Evolutionary conservation across 495 filamentous ascomycete genomes (phyloP).

Genomic region (Aspergillus homomorphus): DNA sequence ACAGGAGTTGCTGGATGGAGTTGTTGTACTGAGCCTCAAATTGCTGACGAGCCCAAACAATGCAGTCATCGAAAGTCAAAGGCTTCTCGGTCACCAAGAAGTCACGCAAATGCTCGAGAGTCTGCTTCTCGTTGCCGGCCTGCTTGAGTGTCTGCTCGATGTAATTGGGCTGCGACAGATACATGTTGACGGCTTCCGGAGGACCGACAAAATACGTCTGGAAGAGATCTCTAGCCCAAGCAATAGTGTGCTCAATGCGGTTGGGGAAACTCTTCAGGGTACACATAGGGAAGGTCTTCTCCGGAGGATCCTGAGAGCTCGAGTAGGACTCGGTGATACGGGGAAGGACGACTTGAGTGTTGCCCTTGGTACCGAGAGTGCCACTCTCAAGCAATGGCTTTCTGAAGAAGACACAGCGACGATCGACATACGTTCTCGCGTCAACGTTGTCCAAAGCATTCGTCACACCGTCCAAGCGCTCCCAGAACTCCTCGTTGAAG

Average conservation of each 20-base stretch:
- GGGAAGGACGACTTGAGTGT: conserved; percentile 92
- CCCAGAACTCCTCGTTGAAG: conserved; percentile 96
- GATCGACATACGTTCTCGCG: conserved; percentile 94
- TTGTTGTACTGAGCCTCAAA: conserved; percentile 99
- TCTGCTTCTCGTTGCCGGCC: conserved; percentile 93
- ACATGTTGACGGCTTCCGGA: conserved; percentile 92
- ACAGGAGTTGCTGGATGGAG: conserved; percentile 91
- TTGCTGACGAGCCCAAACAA: conserved; percentile 86
- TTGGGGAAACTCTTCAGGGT: conserved; percentile 98
- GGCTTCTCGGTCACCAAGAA: conserved; percentile 93
- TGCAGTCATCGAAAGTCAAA: conserved; percentile 89
- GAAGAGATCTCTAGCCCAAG: conserved; percentile 95
- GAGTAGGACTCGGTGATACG: conserved; percentile 95
- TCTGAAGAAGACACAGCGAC: conserved; percentile 97
- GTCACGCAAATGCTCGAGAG: conserved; percentile 83
- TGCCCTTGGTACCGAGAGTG: conserved; percentile 96
- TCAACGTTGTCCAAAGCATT: conserved; percentile 99
- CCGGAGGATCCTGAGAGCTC: conserved; percentile 95
- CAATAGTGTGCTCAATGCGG: conserved; percentile 98
- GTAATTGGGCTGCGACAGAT: conserved; percentile 88
- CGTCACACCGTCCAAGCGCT: conserved; percentile 83
- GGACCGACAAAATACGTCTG: conserved; percentile 90
- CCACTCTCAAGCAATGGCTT: conserved; percentile 96
- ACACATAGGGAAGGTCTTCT: conserved; percentile 99
- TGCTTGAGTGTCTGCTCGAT: conserved; percentile 87